Evolutionary conservation across 257 asterid genomes (phyloP).

Genomic region (Gentiana straminea): DNA sequence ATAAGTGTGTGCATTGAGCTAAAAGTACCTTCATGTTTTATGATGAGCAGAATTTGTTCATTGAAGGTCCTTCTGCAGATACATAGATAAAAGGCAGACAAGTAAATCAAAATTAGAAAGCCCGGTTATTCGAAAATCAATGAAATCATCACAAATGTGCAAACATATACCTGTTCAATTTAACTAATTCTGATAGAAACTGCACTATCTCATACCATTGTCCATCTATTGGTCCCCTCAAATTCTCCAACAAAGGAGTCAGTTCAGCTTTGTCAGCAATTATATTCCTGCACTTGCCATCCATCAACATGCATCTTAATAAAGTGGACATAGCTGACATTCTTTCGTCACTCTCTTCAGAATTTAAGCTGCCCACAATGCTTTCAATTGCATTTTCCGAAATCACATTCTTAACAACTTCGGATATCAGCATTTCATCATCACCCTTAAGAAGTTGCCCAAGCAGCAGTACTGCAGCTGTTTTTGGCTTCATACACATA

Average conservation of each 20-base stretch:
- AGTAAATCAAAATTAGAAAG: neutral
- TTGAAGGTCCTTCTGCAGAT: conserved; percentile 52
- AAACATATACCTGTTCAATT: conserved; percentile 48
- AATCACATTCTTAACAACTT: conserved; percentile 24
- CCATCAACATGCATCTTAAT: conserved; percentile 57
- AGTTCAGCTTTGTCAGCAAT: conserved; percentile 54
- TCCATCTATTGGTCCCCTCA: conserved; percentile 32
- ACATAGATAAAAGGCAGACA: neutral
- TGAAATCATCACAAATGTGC: neutral
- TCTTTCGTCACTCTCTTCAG: conserved; percentile 43
- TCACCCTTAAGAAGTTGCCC: conserved; percentile 33
- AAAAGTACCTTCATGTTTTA: conserved; percentile 64
- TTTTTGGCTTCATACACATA: conserved; percentile 38
- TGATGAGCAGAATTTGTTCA: conserved; percentile 46
- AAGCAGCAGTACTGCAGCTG: conserved; percentile 49
- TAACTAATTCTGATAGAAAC: conserved; percentile 56
- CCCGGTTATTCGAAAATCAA: neutral
- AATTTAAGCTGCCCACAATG: conserved; percentile 33
- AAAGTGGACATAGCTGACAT: conserved; percentile 46
- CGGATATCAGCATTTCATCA: conserved; percentile 18
- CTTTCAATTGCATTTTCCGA: conserved; percentile 26
- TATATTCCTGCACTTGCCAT: conserved; percentile 61
- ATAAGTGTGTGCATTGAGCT: conserved; percentile 78
- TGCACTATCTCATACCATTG: conserved; percentile 50
- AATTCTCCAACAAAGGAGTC: conserved; percentile 35